phyloP scores from a whole-genome alignment of 352 stramenopile genomes.

The Pythium brachiatum region DNA sequence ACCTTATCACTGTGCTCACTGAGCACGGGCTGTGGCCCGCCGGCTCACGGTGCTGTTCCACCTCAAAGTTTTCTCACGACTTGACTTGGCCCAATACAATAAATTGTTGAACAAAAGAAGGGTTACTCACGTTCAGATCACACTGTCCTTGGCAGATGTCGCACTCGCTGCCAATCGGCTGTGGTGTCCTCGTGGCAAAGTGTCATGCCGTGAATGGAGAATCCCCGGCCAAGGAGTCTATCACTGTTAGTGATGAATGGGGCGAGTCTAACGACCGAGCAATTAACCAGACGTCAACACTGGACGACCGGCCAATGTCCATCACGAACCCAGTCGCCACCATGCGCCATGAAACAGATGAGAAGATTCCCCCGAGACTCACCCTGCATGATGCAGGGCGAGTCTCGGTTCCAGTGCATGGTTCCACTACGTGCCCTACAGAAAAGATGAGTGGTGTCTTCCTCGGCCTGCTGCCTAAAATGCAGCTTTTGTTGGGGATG shows the following conservation, averaged over 20 bases:
- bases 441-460: too few species aligned
- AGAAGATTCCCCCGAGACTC: neutral
- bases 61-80: neutral
- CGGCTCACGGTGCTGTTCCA: neutral
- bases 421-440: too few species aligned
- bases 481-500: neutral
- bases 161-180: neutral
- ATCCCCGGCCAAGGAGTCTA: too few species aligned
- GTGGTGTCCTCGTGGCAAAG: neutral
- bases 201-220: neutral
- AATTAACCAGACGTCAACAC: too few species aligned
- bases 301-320: neutral
- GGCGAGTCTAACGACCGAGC: too few species aligned
- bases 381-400: neutral
- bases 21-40: neutral
- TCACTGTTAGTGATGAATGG: too few species aligned
- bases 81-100: neutral
- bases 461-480: too few species aligned
- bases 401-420: too few species aligned
- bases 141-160: neutral
- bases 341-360: slow-evolving; percentile 14
- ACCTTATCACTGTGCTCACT: too few species aligned
- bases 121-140: neutral
- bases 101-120: neutral
- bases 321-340: neutral